A percentile compares a stretch with the other conserved stretches of the same genome.
Conservation (phyloP, 768 basidiomycete species). For the Pisolithus albus region DNA sequence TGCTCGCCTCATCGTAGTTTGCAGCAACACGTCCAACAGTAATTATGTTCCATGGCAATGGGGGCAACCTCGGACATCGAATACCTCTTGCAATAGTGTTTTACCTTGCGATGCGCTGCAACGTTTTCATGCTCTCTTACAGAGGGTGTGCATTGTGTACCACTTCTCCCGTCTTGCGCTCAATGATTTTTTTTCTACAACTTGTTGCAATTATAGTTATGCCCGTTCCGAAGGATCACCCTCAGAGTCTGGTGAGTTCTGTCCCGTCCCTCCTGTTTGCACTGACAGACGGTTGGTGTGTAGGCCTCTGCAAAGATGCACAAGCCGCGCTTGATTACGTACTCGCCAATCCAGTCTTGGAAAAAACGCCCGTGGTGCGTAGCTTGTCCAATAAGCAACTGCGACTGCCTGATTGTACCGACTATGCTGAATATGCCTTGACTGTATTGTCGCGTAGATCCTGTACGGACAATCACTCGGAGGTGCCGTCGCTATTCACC, state of each 20-base stretch:
- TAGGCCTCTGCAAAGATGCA: conserved; percentile 78
- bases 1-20: conserved; percentile 24
- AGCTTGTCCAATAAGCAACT: background rate
- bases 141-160: conserved; percentile 54
- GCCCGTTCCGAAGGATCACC: conserved; percentile 83
- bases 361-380: conserved; percentile 61
- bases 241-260: conserved; percentile 66
- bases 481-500: conserved; percentile 87
- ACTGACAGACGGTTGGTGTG: background rate
- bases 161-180: background rate
- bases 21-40: conserved; percentile 67
- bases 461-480: conserved; percentile 86
- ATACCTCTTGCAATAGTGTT: conserved; percentile 84
- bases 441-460: conserved; percentile 36
- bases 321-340: conserved; percentile 79
- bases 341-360: conserved; percentile 52
- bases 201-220: conserved; percentile 46
- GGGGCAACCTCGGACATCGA: conserved; percentile 82
- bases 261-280: background rate
- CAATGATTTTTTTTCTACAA: background rate
- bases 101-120: conserved; percentile 77
- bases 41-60: conserved; percentile 91
- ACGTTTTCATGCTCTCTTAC: conserved; percentile 92
- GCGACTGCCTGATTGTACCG: background rate
- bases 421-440: background rate